A percentile compares a stretch with the other conserved stretches of the same genome.
These are phyloP conservation scores for Chlorella sp. DNA, from an alignment of 139 green algal species.

Conservation along the genomic window DNA sequence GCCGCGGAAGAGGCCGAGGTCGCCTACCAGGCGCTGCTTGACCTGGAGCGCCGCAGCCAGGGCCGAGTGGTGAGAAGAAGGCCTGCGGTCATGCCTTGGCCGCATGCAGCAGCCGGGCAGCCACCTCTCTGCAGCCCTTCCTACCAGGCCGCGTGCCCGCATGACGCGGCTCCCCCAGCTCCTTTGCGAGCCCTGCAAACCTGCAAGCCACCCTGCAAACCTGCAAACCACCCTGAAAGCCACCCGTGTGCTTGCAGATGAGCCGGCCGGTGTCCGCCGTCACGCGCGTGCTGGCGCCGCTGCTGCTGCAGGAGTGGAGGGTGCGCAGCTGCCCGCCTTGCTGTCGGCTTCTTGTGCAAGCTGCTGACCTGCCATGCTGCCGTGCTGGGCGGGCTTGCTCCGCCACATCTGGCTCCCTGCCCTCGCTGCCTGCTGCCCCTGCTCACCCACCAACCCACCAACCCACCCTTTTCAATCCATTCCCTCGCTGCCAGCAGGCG, in stretches of 20 bases:
- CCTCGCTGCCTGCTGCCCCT: not conserved
- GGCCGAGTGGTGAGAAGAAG: not conserved
- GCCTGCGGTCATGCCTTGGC: no score
- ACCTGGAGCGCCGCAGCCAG: constrained; percentile 17
- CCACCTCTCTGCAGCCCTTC: no score
- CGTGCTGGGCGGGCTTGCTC: no score
- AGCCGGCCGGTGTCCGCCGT: constrained; percentile 4
- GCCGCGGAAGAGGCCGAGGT: not conserved
- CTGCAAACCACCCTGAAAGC: no score
- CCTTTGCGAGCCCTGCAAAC: no score
- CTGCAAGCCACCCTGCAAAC: no score
- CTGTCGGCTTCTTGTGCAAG: not conserved
- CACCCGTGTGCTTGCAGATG: not conserved
- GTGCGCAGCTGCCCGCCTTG: not conserved
- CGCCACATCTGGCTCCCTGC: not conserved
- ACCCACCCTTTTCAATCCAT: not conserved
- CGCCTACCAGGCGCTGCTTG: not conserved
- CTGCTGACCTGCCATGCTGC: no score
- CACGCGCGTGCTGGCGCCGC: constrained; percentile 16
- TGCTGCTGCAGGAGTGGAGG: constrained; percentile 22
- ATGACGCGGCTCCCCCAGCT: no score
- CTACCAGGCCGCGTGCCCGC: no score
- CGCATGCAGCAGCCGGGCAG: no score
- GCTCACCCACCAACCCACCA: not conserved
- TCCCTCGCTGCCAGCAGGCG: not conserved